A percentile compares a stretch with the other conserved stretches of the same genome.
Evolutionary conservation across 2,329 filamentous ascomycete genomes (phyloP).

Genomic region (Stagonosporopsis chrysanthemi): DNA sequence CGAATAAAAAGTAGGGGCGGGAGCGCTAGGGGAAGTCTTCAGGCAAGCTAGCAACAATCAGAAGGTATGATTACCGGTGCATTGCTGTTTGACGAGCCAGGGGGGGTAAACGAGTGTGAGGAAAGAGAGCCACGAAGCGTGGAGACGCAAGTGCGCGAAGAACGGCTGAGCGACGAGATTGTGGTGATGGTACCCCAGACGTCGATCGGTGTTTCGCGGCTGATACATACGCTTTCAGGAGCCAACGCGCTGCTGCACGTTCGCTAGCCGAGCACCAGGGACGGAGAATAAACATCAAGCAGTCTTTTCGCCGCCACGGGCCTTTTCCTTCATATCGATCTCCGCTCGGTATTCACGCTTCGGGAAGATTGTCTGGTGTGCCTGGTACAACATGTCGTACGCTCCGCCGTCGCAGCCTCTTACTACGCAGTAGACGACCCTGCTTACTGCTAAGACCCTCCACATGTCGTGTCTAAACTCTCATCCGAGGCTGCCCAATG

Average conservation of each 20-base stretch:
- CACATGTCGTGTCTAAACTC: no score
- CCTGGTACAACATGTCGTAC: conserved; percentile 25
- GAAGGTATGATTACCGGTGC: conserved; percentile 14
- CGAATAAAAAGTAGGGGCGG: conserved; percentile 23
- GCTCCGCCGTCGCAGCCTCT: conserved; percentile 13
- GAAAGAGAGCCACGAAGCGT: conserved; percentile 8
- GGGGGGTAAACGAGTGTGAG: conserved; percentile 10
- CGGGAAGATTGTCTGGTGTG: conserved; percentile 21
- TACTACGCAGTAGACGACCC: background rate
- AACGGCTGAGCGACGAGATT: conserved; percentile 16
- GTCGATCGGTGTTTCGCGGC: conserved; percentile 19
- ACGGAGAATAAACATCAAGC: conserved; percentile 14
- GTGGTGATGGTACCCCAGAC: conserved; percentile 18
- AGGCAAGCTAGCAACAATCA: conserved; percentile 9
- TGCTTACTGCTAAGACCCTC: background rate
- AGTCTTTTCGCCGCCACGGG: background rate
- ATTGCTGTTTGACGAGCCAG: conserved; percentile 10
- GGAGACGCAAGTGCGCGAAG: conserved; percentile 10
- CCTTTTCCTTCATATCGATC: background rate
- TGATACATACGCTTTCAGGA: conserved; percentile 17
- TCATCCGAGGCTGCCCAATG: no score
- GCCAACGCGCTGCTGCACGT: conserved; percentile 12
- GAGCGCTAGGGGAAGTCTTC: conserved; percentile 21
- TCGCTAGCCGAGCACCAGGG: conserved; percentile 10
- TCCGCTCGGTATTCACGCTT: conserved; percentile 4